Percentiles rank a stretch among this genome's conserved stretches.
These are phyloP conservation scores for Monilinia fructigena DNA, from an alignment of 2,329 filamentous ascomycete genomes.

Conservation along the genomic window DNA sequence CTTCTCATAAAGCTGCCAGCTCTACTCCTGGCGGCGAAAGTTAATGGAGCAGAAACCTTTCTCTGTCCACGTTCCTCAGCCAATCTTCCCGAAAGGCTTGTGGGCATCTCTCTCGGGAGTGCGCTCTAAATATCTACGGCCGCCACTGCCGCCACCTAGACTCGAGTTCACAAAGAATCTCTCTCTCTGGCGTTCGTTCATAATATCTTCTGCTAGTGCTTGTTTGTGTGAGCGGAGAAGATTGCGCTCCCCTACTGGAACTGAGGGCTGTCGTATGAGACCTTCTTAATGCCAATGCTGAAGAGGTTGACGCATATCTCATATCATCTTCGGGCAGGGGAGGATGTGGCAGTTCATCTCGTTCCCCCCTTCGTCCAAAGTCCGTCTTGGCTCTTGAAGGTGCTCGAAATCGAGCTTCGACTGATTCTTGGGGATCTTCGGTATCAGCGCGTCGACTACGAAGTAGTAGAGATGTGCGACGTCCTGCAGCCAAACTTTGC, in stretches of 20 bases:
- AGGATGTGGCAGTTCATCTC: slow-evolving; percentile 45
- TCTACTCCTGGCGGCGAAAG: slow-evolving; percentile 30
- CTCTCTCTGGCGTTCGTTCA: slow-evolving; percentile 21
- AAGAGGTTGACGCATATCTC: slow-evolving; percentile 2
- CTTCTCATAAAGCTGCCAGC: slow-evolving; percentile 33
- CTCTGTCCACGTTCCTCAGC: slow-evolving; percentile 36
- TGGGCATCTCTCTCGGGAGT: slow-evolving; percentile 39
- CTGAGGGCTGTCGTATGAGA: slow-evolving; percentile 44
- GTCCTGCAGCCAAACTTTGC: slow-evolving; percentile 53
- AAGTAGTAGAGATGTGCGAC: slow-evolving; percentile 56
- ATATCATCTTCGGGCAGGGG: slow-evolving; percentile 38
- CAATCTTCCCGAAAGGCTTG: slow-evolving; percentile 30
- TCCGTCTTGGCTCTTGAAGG: slow-evolving; percentile 61
- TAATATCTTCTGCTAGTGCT: slow-evolving; percentile 25
- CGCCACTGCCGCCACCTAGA: slow-evolving; percentile 23
- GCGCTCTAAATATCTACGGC: slow-evolving; percentile 36
- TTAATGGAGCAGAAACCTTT: slow-evolving; percentile 34
- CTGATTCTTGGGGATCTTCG: slow-evolving; percentile 39
- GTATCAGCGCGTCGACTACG: slow-evolving; percentile 36
- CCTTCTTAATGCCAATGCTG: slow-evolving; percentile 29
- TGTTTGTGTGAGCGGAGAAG: slow-evolving; percentile 46
- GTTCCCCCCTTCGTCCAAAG: slow-evolving; percentile 43
- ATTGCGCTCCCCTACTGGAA: slow-evolving; percentile 55
- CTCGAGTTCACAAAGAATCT: slow-evolving; percentile 25
- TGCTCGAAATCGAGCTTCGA: slow-evolving; percentile 52